Evolutionary conservation across 2,329 filamentous ascomycete species (phyloP).

Genomic region (Cladosporium sp.): DNA sequence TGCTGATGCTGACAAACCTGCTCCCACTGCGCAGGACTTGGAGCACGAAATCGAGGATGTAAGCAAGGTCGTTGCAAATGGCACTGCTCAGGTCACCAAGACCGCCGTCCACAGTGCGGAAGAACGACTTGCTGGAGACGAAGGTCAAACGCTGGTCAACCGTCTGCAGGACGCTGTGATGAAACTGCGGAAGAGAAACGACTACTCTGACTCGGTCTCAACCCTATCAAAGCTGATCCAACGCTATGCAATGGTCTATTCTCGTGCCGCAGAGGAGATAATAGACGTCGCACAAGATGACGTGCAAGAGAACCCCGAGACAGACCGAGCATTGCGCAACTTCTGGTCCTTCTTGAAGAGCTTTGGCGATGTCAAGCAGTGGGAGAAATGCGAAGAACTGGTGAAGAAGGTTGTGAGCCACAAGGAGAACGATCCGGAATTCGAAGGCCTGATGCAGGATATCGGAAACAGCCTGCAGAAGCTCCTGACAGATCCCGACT

Average conservation of each 20-base stretch:
- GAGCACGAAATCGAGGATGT: slow-evolving; percentile 44
- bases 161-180: slow-evolving; percentile 72
- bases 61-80: slow-evolving; percentile 42
- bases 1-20: slow-evolving; percentile 44
- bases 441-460: slow-evolving; percentile 72
- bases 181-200: slow-evolving; percentile 68
- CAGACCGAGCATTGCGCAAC: slow-evolving; percentile 71
- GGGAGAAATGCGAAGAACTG: slow-evolving; percentile 67
- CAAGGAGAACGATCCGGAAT: slow-evolving; percentile 72
- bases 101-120: slow-evolving; percentile 67
- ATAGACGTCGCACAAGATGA: slow-evolving; percentile 65
- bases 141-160: slow-evolving; percentile 67
- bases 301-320: slow-evolving; percentile 66
- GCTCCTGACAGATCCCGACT: slow-evolving; percentile 79
- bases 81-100: slow-evolving; percentile 43
- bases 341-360: slow-evolving; percentile 77
- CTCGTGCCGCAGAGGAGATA: slow-evolving; percentile 65
- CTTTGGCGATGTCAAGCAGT: slow-evolving; percentile 70
- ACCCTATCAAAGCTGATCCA: slow-evolving; percentile 71
- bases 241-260: slow-evolving; percentile 74
- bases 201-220: slow-evolving; percentile 84
- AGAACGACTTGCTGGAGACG: slow-evolving; percentile 68
- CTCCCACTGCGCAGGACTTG: slow-evolving; percentile 60
- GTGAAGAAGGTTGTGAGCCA: slow-evolving; percentile 71
- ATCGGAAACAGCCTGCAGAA: slow-evolving; percentile 71